phyloP scores from a whole-genome alignment of 1,284 basidiomycete genomes.

The Xerocomus nothofagi region DNA sequence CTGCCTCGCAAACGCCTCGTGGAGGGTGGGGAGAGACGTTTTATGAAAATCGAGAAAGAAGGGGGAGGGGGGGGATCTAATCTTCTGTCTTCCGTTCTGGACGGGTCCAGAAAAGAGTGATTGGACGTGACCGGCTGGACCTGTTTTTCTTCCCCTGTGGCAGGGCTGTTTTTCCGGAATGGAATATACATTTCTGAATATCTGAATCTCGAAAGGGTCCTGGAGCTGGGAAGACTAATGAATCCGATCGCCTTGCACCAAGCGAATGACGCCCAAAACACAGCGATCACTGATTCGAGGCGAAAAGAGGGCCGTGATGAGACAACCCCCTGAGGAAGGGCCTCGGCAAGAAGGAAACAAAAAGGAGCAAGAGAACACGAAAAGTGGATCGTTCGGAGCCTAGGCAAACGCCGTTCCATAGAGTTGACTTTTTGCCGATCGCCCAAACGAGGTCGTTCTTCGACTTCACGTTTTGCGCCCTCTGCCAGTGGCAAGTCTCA shows the following conservation, averaged over 20 bases:
- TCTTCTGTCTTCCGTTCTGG: slow-evolving; percentile 6
- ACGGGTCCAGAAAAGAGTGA: slow-evolving; percentile 1
- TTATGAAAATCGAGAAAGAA: slow-evolving; percentile 9
- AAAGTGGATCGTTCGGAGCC: slow-evolving; percentile 11
- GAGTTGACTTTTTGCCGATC: slow-evolving; percentile 18
- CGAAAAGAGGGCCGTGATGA: slow-evolving; percentile 1
- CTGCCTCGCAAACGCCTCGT: slow-evolving; percentile 29
- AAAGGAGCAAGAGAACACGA: no score
- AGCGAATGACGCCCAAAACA: slow-evolving; percentile 4
- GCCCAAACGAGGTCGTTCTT: slow-evolving; percentile 12
- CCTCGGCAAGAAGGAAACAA: no score
- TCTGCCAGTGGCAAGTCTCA: no score
- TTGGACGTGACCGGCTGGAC: background rate
- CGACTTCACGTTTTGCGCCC: slow-evolving; percentile 21
- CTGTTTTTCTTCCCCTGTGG: background rate
- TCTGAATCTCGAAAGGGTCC: slow-evolving; percentile 4
- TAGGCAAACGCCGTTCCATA: background rate
- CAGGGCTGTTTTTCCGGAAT: background rate
- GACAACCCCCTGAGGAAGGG: no score
- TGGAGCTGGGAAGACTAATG: slow-evolving; percentile 4
- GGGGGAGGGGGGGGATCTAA: no score
- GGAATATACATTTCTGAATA: background rate
- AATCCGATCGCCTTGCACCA: slow-evolving; percentile 6
- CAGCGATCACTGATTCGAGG: background rate
- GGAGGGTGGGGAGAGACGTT: no score